These are phyloP conservation scores for Fusarium caatingaense DNA, from an alignment of 2,329 filamentous ascomycete genomes.

Conservation along the genomic window DNA sequence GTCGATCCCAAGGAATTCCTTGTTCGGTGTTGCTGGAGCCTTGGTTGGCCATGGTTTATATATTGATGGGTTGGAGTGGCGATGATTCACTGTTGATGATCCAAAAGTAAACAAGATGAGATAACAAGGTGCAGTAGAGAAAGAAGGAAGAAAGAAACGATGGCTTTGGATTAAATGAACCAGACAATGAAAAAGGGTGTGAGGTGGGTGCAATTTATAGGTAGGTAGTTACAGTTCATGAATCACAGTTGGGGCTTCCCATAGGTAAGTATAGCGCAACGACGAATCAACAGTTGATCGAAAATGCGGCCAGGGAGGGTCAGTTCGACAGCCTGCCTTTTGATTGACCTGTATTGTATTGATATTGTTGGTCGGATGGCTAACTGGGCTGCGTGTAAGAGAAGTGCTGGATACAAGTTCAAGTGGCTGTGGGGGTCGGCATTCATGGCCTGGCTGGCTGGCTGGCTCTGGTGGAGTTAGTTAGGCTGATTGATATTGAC, in stretches of 20 bases:
- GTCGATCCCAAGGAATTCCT: constrained; percentile 32
- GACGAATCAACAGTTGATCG: constrained; percentile 18
- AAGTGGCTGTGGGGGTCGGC: constrained; percentile 29
- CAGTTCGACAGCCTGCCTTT: neutral
- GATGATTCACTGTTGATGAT: neutral
- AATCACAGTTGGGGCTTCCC: neutral
- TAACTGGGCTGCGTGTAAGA: neutral
- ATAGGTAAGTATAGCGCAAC: constrained; percentile 9
- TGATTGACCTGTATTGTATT: neutral
- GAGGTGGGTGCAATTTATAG: constrained; percentile 7
- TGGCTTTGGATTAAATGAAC: neutral
- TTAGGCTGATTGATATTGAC: constrained; percentile 6
- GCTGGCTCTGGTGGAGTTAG: constrained; percentile 26
- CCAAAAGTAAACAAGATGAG: neutral
- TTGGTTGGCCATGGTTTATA: constrained; percentile 7
- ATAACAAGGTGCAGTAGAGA: neutral
- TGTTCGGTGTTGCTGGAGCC: neutral
- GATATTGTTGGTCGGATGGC: neutral
- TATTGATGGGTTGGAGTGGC: neutral
- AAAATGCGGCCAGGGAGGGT: neutral
- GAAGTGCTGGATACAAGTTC: constrained; percentile 5
- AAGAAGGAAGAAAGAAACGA: neutral
- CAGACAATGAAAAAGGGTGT: neutral
- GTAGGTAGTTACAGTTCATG: neutral
- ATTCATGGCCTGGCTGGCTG: constrained; percentile 1